Base-by-base conservation (phyloP, 106 monocot genomes). In the Acorus calamus region DNA sequence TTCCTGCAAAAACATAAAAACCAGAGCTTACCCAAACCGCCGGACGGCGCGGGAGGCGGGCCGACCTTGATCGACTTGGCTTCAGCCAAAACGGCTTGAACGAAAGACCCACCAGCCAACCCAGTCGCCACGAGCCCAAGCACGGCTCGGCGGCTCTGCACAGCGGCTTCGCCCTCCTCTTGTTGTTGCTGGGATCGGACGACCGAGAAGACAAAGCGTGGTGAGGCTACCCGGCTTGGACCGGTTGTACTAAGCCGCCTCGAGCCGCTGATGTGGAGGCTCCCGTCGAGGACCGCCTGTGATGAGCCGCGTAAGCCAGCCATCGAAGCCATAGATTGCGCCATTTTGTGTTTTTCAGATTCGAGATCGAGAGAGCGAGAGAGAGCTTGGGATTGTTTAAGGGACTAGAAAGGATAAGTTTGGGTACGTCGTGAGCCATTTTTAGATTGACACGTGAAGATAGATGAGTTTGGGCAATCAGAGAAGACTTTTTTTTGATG, bases 321-420 rank as follows among this genome's bases (percentile, higher is more conserved):
- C 88, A 98, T 88, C 4, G 91, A 89, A 68, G 94, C 86, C 79
- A 94, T 84, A 46, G 86, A 78, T 66, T 83, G 83, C 8, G 78
- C 82, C 82, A 77, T 85, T 54, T 14, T 53, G 7, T 7, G 12
- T 42, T 5, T 42, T 14, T 5, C 11, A 5, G n/a, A 3, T 47
- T 46, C 69, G 47, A 13, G 47, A n/a, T n/a, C n/a, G n/a, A 71
- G 53, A 3, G 10, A 54, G 5, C 10, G 52, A 42, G 28, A 42
- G 7, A 11, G 54, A 12, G 41, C 41, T 4, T 47, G 12, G 56
- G 49, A 42, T 66, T 66, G 65, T 52, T 60, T 53, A 8, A 58
- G 41, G 4, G 57, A 14, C 44, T 45, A 7, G 56, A 52, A 5
- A 1, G 41, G 6, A 13, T 50, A 5, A 5, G 53, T 71, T 14